Percentiles rank a stretch among this genome's conserved stretches.
Evolutionary conservation across 139 green algal genomes (phyloP).

Genomic region (Chlamydomonas incerta): DNA sequence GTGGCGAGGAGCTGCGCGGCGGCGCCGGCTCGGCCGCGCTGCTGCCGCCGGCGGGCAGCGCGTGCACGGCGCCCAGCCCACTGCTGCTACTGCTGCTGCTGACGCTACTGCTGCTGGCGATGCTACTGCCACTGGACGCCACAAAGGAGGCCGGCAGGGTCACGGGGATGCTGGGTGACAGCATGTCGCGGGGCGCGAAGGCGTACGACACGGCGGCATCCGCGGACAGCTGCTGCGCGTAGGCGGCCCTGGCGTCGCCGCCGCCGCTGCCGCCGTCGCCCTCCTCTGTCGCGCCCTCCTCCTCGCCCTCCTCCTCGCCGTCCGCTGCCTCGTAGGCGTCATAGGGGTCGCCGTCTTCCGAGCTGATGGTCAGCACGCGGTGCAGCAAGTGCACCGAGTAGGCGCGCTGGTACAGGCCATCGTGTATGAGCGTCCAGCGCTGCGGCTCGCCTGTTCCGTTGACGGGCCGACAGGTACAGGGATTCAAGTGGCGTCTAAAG

Average conservation of each 20-base stretch:
- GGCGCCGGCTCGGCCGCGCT: too few species aligned
- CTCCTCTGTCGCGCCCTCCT: background rate
- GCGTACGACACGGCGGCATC: constrained; percentile 12
- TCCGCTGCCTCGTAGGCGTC: background rate
- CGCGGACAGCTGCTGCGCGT: background rate
- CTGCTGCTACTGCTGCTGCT: constrained; percentile 3
- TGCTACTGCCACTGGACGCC: background rate
- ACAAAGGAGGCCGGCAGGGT: background rate
- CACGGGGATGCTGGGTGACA: background rate
- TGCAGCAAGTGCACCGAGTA: constrained; percentile 32
- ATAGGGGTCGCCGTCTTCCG: constrained; percentile 29
- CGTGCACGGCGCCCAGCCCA: too few species aligned
- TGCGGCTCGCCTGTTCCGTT: constrained; percentile 1
- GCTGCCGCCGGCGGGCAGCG: background rate
- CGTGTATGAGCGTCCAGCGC: constrained; percentile 24
- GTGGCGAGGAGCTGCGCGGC: background rate
- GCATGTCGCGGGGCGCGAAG: constrained; percentile 29
- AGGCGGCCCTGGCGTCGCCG: background rate
- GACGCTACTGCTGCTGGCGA: constrained; percentile 1
- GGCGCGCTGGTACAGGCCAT: constrained; percentile 34
- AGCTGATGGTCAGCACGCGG: constrained; percentile 35
- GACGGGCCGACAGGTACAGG: background rate
- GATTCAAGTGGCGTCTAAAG: background rate
- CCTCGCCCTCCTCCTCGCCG: background rate
- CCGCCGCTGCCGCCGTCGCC: background rate